phyloP scores from a whole-genome alignment of 768 basidiomycete species.

The Tulasnella sp. region DNA sequence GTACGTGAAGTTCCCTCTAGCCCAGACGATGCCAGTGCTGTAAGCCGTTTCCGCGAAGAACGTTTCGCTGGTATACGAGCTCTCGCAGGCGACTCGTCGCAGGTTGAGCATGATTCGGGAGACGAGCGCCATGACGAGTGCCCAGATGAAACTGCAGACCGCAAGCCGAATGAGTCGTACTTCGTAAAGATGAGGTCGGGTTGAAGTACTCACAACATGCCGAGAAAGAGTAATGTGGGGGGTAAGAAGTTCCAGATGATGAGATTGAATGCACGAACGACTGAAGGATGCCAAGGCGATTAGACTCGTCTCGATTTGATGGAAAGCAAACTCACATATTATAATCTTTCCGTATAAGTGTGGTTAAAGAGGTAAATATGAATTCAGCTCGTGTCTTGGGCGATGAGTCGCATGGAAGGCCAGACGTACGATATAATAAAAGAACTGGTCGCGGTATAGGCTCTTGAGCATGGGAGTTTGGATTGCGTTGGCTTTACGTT shows the following conservation, averaged over 20 bases:
- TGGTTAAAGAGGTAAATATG: not conserved
- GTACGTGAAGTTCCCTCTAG: not conserved
- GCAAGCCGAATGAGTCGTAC: not conserved
- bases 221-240: not conserved
- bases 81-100: not conserved
- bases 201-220: not conserved
- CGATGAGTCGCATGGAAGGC: not conserved
- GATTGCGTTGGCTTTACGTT: not conserved
- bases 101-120: not conserved
- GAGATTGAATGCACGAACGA: not conserved
- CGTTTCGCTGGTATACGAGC: not conserved
- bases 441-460: not conserved
- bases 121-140: not conserved
- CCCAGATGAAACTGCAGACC: not conserved
- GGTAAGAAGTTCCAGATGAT: not conserved
- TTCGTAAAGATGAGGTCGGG: not conserved
- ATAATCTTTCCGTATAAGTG: not conserved
- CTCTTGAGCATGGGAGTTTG: not conserved
- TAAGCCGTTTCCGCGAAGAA: not conserved
- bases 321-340: not conserved
- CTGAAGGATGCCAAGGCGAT: not conserved
- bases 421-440: not conserved
- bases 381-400: not conserved
- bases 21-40: not conserved
- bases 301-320: not conserved